Conservation (phyloP, 805 yeast species). For the Wickerhamomyces silvicola region DNA sequence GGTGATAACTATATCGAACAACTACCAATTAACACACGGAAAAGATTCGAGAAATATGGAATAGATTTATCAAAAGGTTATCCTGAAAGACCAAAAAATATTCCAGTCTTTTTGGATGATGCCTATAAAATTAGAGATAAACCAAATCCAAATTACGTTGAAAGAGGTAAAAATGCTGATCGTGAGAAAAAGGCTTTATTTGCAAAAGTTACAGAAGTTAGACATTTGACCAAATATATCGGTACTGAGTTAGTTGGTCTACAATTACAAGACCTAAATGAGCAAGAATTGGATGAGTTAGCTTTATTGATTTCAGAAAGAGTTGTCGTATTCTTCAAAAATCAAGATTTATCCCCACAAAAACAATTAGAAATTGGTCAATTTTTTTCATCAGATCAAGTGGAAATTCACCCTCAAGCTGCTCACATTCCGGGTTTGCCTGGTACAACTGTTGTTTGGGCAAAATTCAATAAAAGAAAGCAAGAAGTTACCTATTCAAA, state of each 20-base stretch:
- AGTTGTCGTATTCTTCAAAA: constrained; percentile 41
- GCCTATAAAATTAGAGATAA: constrained; percentile 28
- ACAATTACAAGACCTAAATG: constrained; percentile 33
- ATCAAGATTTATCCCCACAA: constrained; percentile 37
- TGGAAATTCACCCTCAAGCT: constrained; percentile 32
- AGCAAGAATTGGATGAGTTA: constrained; percentile 38
- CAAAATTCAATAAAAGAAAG: constrained; percentile 15
- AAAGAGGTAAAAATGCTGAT: constrained; percentile 30
- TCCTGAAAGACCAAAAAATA: constrained; percentile 30
- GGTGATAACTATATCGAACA: constrained; percentile 6
- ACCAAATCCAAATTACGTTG: constrained; percentile 26
- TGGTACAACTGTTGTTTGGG: constrained; percentile 31
- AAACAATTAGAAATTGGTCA: constrained; percentile 37
- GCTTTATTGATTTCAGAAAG: constrained; percentile 42
- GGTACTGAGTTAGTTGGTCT: constrained; percentile 44
- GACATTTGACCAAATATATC: constrained; percentile 34
- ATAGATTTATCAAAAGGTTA: constrained; percentile 32
- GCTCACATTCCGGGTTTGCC: constrained; percentile 29
- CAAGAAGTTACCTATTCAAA: too few species aligned
- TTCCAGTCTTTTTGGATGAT: constrained; percentile 34
- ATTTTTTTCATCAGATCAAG: constrained; percentile 39
- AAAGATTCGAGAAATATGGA: constrained; percentile 26
- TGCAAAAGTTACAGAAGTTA: constrained; percentile 33
- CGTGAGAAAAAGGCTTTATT: constrained; percentile 35
- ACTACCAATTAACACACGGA: constrained; percentile 14